phyloP scores from a whole-genome alignment of 2,329 filamentous ascomycete species.

The Ascochyta lentis region DNA sequence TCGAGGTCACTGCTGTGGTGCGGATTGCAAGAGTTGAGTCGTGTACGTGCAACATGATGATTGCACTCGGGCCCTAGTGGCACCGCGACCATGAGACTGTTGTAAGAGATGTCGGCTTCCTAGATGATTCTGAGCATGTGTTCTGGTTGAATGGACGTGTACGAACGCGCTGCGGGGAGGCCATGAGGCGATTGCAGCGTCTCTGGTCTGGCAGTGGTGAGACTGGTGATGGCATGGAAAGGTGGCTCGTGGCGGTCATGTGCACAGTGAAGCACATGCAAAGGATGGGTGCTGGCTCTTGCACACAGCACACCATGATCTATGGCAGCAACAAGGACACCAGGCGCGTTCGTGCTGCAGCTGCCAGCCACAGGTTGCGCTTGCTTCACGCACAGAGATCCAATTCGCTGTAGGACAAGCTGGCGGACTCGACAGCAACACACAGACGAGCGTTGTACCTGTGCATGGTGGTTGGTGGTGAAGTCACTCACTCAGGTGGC shows the following conservation, averaged over 20 bases:
- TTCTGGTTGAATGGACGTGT: not conserved
- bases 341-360: slow-evolving; percentile 3
- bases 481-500: not conserved
- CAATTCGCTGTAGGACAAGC: slow-evolving; percentile 2
- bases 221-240: not conserved
- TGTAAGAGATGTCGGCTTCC: not conserved
- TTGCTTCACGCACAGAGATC: slow-evolving; percentile 13
- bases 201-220: not conserved
- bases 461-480: not conserved
- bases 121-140: slow-evolving; percentile 4
- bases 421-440: not conserved
- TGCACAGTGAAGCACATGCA: not conserved
- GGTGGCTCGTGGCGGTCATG: slow-evolving; percentile 1
- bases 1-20: not conserved
- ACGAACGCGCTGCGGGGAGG: not conserved
- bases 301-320: not conserved
- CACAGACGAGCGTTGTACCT: not conserved
- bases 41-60: not conserved
- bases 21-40: slow-evolving; percentile 6
- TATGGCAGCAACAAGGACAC: slow-evolving; percentile 7
- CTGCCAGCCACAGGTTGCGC: slow-evolving; percentile 6
- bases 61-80: not conserved
- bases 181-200: not conserved
- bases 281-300: not conserved
- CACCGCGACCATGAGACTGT: not conserved